Evolutionary conservation across 2,329 filamentous ascomycete genomes (phyloP), one percentile per base, ranked within the genome.

Genomic region (Hypoxylon sp.): DNA sequence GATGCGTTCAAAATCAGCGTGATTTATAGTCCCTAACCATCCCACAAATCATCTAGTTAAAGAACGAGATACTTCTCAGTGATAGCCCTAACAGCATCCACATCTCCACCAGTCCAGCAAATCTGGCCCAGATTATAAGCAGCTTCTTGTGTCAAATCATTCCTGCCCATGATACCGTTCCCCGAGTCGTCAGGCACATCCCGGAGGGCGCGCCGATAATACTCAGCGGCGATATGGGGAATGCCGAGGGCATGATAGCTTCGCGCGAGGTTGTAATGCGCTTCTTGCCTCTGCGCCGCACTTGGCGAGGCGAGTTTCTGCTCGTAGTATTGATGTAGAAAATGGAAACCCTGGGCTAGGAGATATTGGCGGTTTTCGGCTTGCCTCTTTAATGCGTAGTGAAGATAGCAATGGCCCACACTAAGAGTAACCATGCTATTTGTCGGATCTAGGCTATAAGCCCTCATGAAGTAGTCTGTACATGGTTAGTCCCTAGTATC

Each of bases 361-460:
- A 94, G 88, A 76, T 93, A 95, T 77, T 98, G 95, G 1, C 96
- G 86, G 77, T 98, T 98, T 52, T 95, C 93, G 0, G 92, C 90
- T 79, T 97, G 93, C 1, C 95, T 88, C 79, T 98, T 98, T 76
- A 98, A 87, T 0, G 92, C 91, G 78, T 96, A 92, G 78, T 98
- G 93, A 42, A 98, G 88, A 78, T 97, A 98, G 31, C 91, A 91
- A 11, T 96, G 86, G 0, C 91, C 94, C 24, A 98, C 90, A 73
- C 89, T 92, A 10, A 99, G 86, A 69, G 94, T 91, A 70, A 98
- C 87, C 74, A 93, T 89, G 0, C 91, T 87, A 75, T 97, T 97
- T 6, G 86, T 80, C 0, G 92, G 91, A 71, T 94, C 91, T 1
- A 98, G 81, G 1, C 92, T 88, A 61, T 89, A 87, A 0, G 92